These are phyloP conservation scores for Kregervanrija fluxuum DNA, from an alignment of 805 yeast genomes.

Conservation along the genomic window DNA sequence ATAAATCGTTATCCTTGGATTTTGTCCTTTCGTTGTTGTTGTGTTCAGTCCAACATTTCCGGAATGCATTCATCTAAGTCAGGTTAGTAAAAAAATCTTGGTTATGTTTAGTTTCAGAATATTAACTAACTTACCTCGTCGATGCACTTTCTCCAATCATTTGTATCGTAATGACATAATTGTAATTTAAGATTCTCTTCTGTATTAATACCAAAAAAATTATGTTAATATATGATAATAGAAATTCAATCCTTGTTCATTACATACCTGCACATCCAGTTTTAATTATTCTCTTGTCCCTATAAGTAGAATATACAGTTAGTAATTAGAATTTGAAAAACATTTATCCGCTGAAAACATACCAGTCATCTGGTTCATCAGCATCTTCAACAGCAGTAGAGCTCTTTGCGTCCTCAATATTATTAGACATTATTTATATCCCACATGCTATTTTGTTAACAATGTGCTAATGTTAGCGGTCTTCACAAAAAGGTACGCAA, in stretches of 20 bases:
- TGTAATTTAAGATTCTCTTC: conserved; percentile 66
- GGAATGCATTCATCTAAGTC: conserved; percentile 34
- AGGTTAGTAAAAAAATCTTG: not conserved
- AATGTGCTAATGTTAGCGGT: no score
- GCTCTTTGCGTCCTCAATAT: not conserved
- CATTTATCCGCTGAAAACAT: conserved; percentile 12
- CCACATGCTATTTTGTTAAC: no score
- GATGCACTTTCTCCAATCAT: conserved; percentile 73
- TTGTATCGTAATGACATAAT: conserved; percentile 73
- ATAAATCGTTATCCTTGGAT: conserved; percentile 28
- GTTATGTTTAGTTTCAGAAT: not conserved
- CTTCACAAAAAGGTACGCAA: no score
- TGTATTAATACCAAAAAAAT: conserved; percentile 2
- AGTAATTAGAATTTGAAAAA: not conserved
- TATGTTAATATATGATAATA: conserved; percentile 5
- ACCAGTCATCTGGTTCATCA: conserved; percentile 69
- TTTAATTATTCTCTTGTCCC: conserved; percentile 65
- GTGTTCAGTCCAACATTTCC: conserved; percentile 35
- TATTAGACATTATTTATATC: conserved; percentile 3
- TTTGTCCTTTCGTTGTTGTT: conserved; percentile 32
- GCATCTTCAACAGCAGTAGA: conserved; percentile 28
- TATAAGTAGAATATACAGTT: conserved; percentile 10
- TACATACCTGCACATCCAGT: conserved; percentile 65
- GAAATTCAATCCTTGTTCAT: no score
- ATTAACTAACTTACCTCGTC: conserved; percentile 42